Percentiles rank a stretch among this genome's conserved stretches.
Evolutionary conservation across 306 rosid genomes (phyloP).

Genomic region (Fragaria nilgerrensis): DNA sequence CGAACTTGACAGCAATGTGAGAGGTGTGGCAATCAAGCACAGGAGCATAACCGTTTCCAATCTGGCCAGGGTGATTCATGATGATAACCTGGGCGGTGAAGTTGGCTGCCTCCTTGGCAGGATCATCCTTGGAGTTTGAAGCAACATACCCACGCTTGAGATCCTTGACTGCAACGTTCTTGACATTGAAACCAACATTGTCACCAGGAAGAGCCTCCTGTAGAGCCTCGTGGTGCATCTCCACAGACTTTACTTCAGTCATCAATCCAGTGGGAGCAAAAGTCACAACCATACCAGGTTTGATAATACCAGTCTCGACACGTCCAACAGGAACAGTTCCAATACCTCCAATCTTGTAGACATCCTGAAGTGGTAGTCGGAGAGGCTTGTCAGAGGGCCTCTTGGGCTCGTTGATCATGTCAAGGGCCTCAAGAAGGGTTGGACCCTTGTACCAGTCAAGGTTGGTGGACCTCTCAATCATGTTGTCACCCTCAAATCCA

Average conservation of each 20-base stretch:
- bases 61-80: slow-evolving; percentile 96
- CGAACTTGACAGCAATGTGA: slow-evolving; percentile 85
- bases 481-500: slow-evolving; percentile 92
- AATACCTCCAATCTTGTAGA: slow-evolving; percentile 95
- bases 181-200: slow-evolving; percentile 88
- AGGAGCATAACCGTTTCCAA: slow-evolving; percentile 87
- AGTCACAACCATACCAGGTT: slow-evolving; percentile 71
- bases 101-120: slow-evolving; percentile 91
- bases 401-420: slow-evolving; percentile 70
- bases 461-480: slow-evolving; percentile 88
- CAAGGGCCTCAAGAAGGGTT: slow-evolving; percentile 89
- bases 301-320: slow-evolving; percentile 76
- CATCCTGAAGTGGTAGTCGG: slow-evolving; percentile 90
- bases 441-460: slow-evolving; percentile 99
- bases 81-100: slow-evolving; percentile 82
- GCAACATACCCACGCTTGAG: slow-evolving; percentile 92
- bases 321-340: slow-evolving; percentile 97
- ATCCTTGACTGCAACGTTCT: slow-evolving; percentile 95
- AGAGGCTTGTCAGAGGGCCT: slow-evolving; percentile 92
- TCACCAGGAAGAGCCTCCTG: slow-evolving; percentile 80
- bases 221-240: slow-evolving; percentile 92
- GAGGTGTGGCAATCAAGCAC: slow-evolving; percentile 89
- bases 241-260: slow-evolving; percentile 86
- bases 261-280: slow-evolving; percentile 74
- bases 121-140: slow-evolving; percentile 93